Base-by-base conservation (phyloP, 176 grass and related monocot genomes). In the Echinochloa phyllopogon region DNA sequence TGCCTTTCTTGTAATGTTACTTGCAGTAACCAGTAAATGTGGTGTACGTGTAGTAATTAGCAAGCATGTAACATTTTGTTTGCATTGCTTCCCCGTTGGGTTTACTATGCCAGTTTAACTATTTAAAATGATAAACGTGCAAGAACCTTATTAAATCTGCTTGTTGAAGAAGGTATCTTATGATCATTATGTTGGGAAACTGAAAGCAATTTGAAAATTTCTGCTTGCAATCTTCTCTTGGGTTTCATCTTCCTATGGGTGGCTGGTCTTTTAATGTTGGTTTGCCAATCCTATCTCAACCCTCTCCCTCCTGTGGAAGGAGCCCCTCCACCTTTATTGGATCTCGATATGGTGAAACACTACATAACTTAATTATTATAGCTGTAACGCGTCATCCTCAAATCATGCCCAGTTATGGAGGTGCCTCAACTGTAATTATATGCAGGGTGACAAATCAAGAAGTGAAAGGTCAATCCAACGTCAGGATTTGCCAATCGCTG, bases 401-500 rank as follows among this genome's bases (percentile, higher is more conserved):
- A 73, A 6, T 81, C 55, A 82, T 59, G 21, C 3, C 47, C n/a
- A 72, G 60, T 61, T 63, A 65, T 84, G 40, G 56, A 51, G 41
- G 15, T 72, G 24, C 48, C 59, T 60, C n/a, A 64, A 73, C 52
- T 87, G 25, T 85, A 80, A 65, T 85, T 74, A 74, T 87, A 14
- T 88, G 65, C 84, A 99, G 90, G 86, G 53, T 86, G 74, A 83
- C 41, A 86, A 62, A 67, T 41, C 78, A 55, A 94, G 74, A 86
- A 89, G 57, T 69, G 87, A 89, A 84, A 81, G 69, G 76, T 65
- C 48, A 44, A 72, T 81, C 57, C 80, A 72, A 69, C 88, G 86
- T 40, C 87, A 89, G 40, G 78, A 94, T 45, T 89, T 99, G 86
- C 86, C 75, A 51, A 75, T 99, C 47, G 48, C 48, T 53, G 90